Evolutionary conservation across 768 basidiomycete genomes (phyloP), one percentile per base, ranked within the genome.

Genomic region (Rubroboletus satanas): DNA sequence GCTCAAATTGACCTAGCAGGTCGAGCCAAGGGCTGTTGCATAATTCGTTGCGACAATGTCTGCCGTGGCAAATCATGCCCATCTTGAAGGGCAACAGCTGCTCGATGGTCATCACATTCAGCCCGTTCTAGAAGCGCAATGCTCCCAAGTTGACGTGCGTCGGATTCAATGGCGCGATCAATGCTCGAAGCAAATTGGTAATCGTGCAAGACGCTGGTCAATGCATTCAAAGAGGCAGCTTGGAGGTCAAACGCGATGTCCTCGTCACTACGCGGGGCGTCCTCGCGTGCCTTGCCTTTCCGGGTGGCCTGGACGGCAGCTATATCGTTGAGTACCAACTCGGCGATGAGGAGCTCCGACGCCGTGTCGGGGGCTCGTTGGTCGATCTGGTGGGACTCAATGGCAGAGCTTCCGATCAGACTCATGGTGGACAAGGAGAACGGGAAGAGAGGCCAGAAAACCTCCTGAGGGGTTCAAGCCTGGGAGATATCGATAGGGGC

Each of bases 181-280:
- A 83, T 57, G 53, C 77, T 80, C 50, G 62, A 66, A 0, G 82
- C 80, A 11, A 79, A 61, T 15, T 62, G 66, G 14, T 66, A 53
- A 55, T 82, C 80, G 3, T 68, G 63, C 28, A 75, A 63, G n/a
- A 64, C 41, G 0, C 58, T 60, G 4, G 77, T 52, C 39, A 71
- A 54, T 9, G 61, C 56, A 7, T 66, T 54, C 6, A 78, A 49
- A 15, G 73, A 70, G 29, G 77, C 70, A 3, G 67, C 67, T 50
- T 79, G 79, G 1, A 78, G 39, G 36, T 71, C 68, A 8, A 79
- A 65, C 0, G 83, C 83, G 8, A 74, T 50, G 37, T 80, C 77
- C 37, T 76, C 74, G 59, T 84, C 81, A 0, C 72, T 66, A 7
- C 65, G 63, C 3, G 70, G 63, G 0, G 60, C 55, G 41, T 63